These are phyloP conservation scores for Neurospora tetraspora DNA, from an alignment of 495 filamentous ascomycete genomes.

Conservation along the genomic window DNA sequence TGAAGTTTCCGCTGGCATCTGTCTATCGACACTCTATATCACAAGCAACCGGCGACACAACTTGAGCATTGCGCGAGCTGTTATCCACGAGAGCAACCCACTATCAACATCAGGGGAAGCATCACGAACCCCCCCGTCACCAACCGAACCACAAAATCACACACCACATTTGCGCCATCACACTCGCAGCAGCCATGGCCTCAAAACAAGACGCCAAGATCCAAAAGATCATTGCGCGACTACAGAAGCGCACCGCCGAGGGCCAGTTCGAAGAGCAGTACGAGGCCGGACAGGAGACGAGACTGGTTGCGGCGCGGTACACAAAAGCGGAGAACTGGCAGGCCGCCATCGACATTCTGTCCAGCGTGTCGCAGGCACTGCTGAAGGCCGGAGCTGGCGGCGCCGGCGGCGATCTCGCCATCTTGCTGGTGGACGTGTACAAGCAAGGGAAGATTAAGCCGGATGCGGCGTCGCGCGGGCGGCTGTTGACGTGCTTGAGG, in stretches of 20 bases:
- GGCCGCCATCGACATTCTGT: slow-evolving; percentile 78
- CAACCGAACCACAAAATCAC: neutral
- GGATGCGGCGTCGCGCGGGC: slow-evolving; percentile 52
- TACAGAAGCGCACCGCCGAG: slow-evolving; percentile 67
- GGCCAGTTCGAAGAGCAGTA: slow-evolving; percentile 66
- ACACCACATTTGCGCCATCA: neutral
- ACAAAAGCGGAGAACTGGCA: slow-evolving; percentile 73
- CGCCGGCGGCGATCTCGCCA: slow-evolving; percentile 81
- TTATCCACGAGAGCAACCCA: neutral
- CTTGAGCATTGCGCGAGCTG: neutral
- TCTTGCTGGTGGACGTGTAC: slow-evolving; percentile 80
- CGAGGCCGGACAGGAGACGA: slow-evolving; percentile 95
- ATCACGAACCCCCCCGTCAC: neutral
- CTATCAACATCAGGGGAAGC: neutral
- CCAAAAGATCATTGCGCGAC: slow-evolving; percentile 39
- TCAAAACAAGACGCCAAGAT: slow-evolving; percentile 25
- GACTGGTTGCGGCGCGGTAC: slow-evolving; percentile 87
- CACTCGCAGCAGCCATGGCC: neutral
- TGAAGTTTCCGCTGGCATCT: neutral
- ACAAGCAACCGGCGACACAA: neutral
- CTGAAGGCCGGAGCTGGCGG: slow-evolving; percentile 83
- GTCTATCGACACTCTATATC: neutral
- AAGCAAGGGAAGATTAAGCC: slow-evolving; percentile 70
- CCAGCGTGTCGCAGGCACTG: slow-evolving; percentile 71
- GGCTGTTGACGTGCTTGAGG: slow-evolving; percentile 52